Evolutionary conservation across 148 eudicot genomes (phyloP).

Genomic region (Amaranthus palmeri): DNA sequence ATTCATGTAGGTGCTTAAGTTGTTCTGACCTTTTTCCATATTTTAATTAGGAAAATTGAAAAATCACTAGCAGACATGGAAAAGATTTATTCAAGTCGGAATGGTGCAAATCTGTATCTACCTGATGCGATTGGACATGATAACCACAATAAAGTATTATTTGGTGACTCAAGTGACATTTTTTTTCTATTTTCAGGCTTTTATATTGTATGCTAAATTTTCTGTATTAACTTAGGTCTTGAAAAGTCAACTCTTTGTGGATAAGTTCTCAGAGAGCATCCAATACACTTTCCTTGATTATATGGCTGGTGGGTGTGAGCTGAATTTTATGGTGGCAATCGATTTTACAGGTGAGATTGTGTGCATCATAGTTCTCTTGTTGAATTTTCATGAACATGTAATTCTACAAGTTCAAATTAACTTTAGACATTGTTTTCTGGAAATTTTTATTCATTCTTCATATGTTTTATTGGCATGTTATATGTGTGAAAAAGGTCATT

Average conservation of each 20-base stretch:
- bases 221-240: slow-evolving; percentile 46
- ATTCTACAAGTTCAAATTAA: not conserved
- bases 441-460: not conserved
- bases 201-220: slow-evolving; percentile 20
- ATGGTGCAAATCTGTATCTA: slow-evolving; percentile 54
- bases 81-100: slow-evolving; percentile 55
- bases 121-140: slow-evolving; percentile 55
- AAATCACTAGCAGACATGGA: slow-evolving; percentile 72
- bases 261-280: slow-evolving; percentile 63
- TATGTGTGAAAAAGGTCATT: not conserved
- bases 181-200: slow-evolving; percentile 9
- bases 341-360: slow-evolving; percentile 82
- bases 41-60: slow-evolving; percentile 56
- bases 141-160: slow-evolving; percentile 62
- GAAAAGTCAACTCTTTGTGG: slow-evolving; percentile 83
- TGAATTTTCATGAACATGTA: not conserved
- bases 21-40: slow-evolving; percentile 22
- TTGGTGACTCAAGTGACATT: slow-evolving; percentile 5
- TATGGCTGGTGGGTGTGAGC: slow-evolving; percentile 74
- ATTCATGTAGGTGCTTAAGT: slow-evolving; percentile 5
- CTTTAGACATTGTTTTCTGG: not conserved
- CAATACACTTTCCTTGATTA: slow-evolving; percentile 87
- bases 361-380: not conserved
- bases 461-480: not conserved
- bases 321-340: slow-evolving; percentile 97